Percentiles rank a stretch among this genome's conserved stretches.
These are phyloP conservation scores for Rhizopogon rudus DNA, from an alignment of 768 basidiomycete genomes.

Conservation along the genomic window DNA sequence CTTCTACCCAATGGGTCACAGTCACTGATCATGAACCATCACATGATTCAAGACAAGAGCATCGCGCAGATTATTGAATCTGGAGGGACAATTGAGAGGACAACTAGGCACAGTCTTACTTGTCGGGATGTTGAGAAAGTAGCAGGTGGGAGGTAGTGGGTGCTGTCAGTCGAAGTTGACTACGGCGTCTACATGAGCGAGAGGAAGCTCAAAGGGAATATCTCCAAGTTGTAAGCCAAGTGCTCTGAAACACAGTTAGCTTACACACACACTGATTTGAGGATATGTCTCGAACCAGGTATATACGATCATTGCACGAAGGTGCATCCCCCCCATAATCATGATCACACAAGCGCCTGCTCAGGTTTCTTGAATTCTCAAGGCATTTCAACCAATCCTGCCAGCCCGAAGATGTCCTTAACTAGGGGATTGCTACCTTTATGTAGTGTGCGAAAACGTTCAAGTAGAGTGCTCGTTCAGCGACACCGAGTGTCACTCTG, in stretches of 20 bases:
- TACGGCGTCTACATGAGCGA: background rate
- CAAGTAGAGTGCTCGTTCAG: conserved; percentile 21
- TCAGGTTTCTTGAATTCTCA: conserved; percentile 5
- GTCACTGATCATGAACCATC: conserved; percentile 53
- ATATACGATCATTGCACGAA: too few relatives aligned
- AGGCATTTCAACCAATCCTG: conserved; percentile 14
- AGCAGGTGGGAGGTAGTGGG: background rate
- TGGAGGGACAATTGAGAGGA: conserved; percentile 53
- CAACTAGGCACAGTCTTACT: conserved; percentile 74
- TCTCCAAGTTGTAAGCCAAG: background rate
- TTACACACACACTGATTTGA: background rate
- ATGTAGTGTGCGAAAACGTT: conserved; percentile 21
- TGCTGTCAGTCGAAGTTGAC: background rate
- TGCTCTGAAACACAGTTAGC: background rate
- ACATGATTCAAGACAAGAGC: conserved; percentile 39
- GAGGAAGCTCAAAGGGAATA: background rate
- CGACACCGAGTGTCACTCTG: conserved; percentile 20
- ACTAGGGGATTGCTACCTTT: conserved; percentile 12
- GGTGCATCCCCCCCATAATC: background rate
- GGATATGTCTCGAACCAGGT: background rate
- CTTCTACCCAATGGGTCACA: conserved; percentile 22
- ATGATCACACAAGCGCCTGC: too few relatives aligned
- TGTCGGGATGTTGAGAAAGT: conserved; percentile 80
- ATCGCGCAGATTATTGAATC: conserved; percentile 33
- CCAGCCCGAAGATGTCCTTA: conserved; percentile 14